Evolutionary conservation across 306 rosid species (phyloP).

Genomic region (Fragaria vesca): DNA sequence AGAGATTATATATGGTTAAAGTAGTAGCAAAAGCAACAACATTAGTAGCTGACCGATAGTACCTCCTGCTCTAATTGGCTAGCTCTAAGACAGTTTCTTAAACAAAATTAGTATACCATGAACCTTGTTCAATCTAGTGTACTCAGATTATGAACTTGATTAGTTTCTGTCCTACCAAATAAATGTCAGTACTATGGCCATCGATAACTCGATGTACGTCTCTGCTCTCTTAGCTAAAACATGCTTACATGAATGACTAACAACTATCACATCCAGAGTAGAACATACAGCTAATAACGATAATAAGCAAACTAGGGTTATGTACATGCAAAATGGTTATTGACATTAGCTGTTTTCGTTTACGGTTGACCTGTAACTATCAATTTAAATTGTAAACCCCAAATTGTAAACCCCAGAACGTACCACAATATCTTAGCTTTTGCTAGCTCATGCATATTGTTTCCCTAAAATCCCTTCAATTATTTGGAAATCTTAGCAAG

Average conservation of each 20-base stretch:
- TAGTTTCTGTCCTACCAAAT: background rate
- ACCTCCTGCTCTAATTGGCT: background rate
- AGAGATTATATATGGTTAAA: background rate
- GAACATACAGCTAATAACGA: background rate
- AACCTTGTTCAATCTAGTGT: background rate
- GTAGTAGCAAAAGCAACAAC: background rate
- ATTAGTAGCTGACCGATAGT: too few relatives aligned
- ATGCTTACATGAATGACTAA: background rate
- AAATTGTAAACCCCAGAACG: background rate
- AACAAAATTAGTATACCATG: background rate
- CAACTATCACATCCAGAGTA: background rate
- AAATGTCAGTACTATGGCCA: too few relatives aligned
- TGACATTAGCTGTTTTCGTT: background rate
- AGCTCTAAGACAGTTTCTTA: background rate
- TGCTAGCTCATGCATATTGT: constrained; percentile 3
- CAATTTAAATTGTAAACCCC: background rate
- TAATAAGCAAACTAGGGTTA: background rate
- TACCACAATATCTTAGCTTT: background rate
- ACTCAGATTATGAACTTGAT: background rate
- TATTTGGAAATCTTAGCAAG: constrained; percentile 19
- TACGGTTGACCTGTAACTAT: background rate
- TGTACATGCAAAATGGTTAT: background rate
- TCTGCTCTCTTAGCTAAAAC: too few relatives aligned
- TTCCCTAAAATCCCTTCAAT: constrained; percentile 17
- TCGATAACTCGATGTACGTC: background rate